A percentile compares a stretch with the other conserved stretches of the same genome.
Evolutionary conservation across 1,284 basidiomycete genomes (phyloP).

Genomic region (Boletus semigastroideus): DNA sequence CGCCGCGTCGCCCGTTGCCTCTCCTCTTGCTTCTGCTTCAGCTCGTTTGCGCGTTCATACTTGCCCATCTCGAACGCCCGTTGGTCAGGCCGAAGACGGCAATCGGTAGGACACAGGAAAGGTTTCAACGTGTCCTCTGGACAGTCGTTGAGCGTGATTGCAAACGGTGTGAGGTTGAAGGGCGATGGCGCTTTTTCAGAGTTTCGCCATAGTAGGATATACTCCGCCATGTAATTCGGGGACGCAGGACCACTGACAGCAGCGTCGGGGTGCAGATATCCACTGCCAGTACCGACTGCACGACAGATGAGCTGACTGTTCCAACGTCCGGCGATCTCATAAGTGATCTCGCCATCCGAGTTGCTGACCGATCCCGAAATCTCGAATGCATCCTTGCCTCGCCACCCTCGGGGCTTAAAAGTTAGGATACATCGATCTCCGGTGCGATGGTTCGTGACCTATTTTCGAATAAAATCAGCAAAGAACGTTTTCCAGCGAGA

Average conservation of each 20-base stretch:
- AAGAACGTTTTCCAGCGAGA: neutral
- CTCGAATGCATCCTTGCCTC: constrained; percentile 89
- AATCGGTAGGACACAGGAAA: constrained; percentile 90
- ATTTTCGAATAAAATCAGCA: constrained; percentile 8
- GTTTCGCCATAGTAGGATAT: constrained; percentile 91
- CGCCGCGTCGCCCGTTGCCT: constrained; percentile 79
- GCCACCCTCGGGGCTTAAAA: constrained; percentile 96
- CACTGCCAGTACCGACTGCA: constrained; percentile 61
- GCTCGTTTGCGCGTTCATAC: constrained; percentile 87
- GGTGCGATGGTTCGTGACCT: constrained; percentile 91
- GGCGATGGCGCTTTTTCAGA: constrained; percentile 82
- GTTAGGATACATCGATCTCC: constrained; percentile 88
- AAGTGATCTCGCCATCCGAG: constrained; percentile 61
- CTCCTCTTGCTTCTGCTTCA: constrained; percentile 89
- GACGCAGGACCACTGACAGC: constrained; percentile 47
- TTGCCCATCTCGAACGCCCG: constrained; percentile 92
- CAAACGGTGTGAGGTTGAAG: constrained; percentile 95
- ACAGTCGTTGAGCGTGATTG: constrained; percentile 88
- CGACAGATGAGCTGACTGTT: constrained; percentile 92
- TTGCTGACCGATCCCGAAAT: constrained; percentile 86
- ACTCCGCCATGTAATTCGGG: constrained; percentile 55
- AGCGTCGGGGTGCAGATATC: constrained; percentile 76
- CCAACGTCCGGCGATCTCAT: constrained; percentile 97
- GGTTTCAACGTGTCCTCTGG: constrained; percentile 65
- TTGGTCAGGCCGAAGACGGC: constrained; percentile 91